Percentiles rank a stretch among this genome's conserved stretches.
Conservation (phyloP, 1,139 yeast genomes). For the Yamadazyma triangularis region DNA sequence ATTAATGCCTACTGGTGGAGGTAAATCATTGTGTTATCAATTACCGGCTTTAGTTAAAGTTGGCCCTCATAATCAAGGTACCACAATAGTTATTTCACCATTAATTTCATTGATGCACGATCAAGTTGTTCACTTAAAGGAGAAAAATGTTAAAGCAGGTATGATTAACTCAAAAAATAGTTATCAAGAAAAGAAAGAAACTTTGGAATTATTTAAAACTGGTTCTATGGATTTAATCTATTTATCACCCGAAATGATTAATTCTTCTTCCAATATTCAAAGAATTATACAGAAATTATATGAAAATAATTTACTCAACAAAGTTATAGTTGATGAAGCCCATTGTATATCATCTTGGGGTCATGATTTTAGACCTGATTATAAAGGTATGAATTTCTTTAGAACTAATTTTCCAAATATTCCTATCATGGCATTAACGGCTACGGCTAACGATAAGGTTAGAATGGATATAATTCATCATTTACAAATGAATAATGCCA, state of each 20-base stretch:
- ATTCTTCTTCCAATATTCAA: conserved; percentile 68
- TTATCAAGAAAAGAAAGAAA: conserved; percentile 58
- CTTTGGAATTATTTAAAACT: conserved; percentile 56
- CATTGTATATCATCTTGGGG: conserved; percentile 99
- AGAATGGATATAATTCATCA: conserved; percentile 80
- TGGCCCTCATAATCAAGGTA: conserved; percentile 67
- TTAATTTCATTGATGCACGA: conserved; percentile 96
- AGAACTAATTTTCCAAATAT: conserved; percentile 69
- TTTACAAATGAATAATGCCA: conserved; percentile 52
- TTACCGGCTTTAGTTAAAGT: conserved; percentile 80
- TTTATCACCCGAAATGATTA: conserved; percentile 93
- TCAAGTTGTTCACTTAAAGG: conserved; percentile 78
- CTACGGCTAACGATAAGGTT: conserved; percentile 94
- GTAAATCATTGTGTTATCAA: conserved; percentile 94
- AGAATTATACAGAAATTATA: conserved; percentile 58
- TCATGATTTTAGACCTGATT: conserved; percentile 96
- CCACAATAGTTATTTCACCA: conserved; percentile 92
- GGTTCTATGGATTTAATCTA: conserved; percentile 77
- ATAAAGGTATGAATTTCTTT: conserved; percentile 73
- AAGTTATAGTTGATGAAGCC: conserved; percentile 95
- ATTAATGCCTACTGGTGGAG: conserved; percentile 99
- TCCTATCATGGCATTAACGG: conserved; percentile 95
- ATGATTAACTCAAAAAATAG: conserved; percentile 81
- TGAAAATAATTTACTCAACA: conserved; percentile 55
- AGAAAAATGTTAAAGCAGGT: conserved; percentile 70